phyloP scores from a whole-genome alignment of 805 yeast species.

The Metschnikowia gelsemii region DNA sequence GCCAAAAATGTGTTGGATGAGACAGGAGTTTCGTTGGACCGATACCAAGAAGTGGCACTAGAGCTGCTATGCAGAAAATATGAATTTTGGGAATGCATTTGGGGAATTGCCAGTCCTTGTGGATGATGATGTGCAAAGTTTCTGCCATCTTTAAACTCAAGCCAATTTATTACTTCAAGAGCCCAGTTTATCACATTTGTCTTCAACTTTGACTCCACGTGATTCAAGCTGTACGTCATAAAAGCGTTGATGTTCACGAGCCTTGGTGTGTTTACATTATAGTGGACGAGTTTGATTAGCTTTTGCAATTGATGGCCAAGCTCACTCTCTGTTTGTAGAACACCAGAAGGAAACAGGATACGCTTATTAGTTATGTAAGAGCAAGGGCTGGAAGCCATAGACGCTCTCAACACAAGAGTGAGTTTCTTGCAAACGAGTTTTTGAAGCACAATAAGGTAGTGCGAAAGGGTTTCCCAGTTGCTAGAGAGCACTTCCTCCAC shows the following conservation, averaged over 20 bases:
- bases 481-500: slow-evolving; percentile 44
- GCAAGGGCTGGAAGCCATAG: slow-evolving; percentile 16
- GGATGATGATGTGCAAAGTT: slow-evolving; percentile 12
- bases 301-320: slow-evolving; percentile 36
- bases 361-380: slow-evolving; percentile 33
- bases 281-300: slow-evolving; percentile 39
- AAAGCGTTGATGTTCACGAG: slow-evolving; percentile 42
- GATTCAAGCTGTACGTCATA: slow-evolving; percentile 24
- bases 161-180: slow-evolving; percentile 51
- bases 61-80: slow-evolving; percentile 11
- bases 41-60: slow-evolving; percentile 8
- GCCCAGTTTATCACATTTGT: slow-evolving; percentile 51
- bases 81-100: slow-evolving; percentile 10
- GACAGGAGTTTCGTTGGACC: slow-evolving; percentile 8
- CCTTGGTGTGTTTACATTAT: slow-evolving; percentile 46
- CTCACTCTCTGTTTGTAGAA: slow-evolving; percentile 47
- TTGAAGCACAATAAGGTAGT: slow-evolving; percentile 41
- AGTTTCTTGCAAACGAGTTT: slow-evolving; percentile 39
- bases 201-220: slow-evolving; percentile 26
- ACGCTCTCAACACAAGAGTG: slow-evolving; percentile 24
- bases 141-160: slow-evolving; percentile 52
- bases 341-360: slow-evolving; percentile 36
- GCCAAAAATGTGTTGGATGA: slow-evolving; percentile 42
- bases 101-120: slow-evolving; percentile 10
- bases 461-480: slow-evolving; percentile 50